Percentiles rank a stretch among this genome's conserved stretches.
Conservation (phyloP, 2,329 filamentous ascomycete species). For the Diplodia seriata region DNA sequence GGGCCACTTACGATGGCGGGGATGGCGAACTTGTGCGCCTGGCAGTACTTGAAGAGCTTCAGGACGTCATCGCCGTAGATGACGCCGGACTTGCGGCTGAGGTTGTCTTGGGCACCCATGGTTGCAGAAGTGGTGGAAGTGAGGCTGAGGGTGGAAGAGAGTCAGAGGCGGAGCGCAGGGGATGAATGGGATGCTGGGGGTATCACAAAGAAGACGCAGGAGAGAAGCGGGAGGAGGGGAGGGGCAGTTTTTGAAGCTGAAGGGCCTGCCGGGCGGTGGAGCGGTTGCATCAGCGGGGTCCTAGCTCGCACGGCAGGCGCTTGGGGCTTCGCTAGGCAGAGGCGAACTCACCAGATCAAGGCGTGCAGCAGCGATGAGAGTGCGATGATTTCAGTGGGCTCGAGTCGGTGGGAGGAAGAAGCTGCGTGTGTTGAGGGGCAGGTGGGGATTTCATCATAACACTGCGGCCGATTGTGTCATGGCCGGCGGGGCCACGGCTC, state of each 20-base stretch:
- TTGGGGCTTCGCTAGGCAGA: conserved; percentile 16
- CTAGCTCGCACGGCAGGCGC: conserved; percentile 6
- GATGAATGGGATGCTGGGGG: background rate
- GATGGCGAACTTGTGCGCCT: conserved; percentile 86
- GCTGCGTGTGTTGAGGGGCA: conserved; percentile 31
- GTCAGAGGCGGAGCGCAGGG: conserved; percentile 2
- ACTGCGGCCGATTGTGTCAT: conserved; percentile 31
- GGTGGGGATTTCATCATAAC: conserved; percentile 31
- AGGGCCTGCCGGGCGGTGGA: conserved; percentile 16
- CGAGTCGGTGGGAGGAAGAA: conserved; percentile 28
- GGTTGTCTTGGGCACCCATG: conserved; percentile 61
- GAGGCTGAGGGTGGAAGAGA: conserved; percentile 4
- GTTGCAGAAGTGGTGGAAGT: conserved; percentile 33
- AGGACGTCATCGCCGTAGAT: conserved; percentile 72
- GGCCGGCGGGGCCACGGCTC: conserved; percentile 30
- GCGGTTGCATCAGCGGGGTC: conserved; percentile 31
- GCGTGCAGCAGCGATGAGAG: conserved; percentile 23
- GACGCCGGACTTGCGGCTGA: conserved; percentile 67
- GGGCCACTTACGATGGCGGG: conserved; percentile 67
- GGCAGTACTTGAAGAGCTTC: conserved; percentile 84
- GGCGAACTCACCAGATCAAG: conserved; percentile 30
- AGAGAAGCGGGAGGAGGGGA: conserved; percentile 31
- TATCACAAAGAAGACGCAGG: conserved; percentile 29
- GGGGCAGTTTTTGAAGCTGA: conserved; percentile 31
- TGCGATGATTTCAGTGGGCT: conserved; percentile 30